A percentile compares a stretch with the other conserved stretches of the same genome.
Evolutionary conservation across 805 yeast species (phyloP).

Genomic region (Schizosaccharomyces osmophilus): DNA sequence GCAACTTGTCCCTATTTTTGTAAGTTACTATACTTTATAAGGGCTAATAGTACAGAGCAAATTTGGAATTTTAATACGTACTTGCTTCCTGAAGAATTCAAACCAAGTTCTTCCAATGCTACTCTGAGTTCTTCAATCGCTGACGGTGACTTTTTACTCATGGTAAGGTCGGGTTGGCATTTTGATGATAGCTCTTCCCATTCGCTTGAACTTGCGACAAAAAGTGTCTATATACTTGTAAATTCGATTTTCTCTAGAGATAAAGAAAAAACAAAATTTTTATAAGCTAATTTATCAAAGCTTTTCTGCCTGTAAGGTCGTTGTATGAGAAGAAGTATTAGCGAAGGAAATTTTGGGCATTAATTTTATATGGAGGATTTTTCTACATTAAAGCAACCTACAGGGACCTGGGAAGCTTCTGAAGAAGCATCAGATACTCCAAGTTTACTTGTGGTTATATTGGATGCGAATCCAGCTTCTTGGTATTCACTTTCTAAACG

Average conservation of each 20-base stretch:
- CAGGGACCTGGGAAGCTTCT: background rate
- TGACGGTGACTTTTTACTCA: background rate
- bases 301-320: too few relatives aligned
- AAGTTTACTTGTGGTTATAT: conserved; percentile 48
- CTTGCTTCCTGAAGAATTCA: background rate
- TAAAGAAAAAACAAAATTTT: too few relatives aligned
- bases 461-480: conserved; percentile 53
- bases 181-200: too few relatives aligned
- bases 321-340: too few relatives aligned
- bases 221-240: too few relatives aligned
- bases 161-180: background rate
- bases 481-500: conserved; percentile 23
- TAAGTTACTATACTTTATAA: background rate
- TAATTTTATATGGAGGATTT: background rate
- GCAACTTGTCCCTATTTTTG: background rate
- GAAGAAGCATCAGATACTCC: conserved; percentile 34
- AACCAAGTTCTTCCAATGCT: background rate
- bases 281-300: too few relatives aligned
- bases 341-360: too few relatives aligned
- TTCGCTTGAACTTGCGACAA: too few relatives aligned
- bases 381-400: background rate
- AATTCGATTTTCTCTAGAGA: too few relatives aligned
- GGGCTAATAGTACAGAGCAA: background rate
- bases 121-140: background rate
- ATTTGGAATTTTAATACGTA: background rate